Base-by-base conservation (phyloP, 1,284 basidiomycete genomes). In the Ustilago sp. region DNA sequence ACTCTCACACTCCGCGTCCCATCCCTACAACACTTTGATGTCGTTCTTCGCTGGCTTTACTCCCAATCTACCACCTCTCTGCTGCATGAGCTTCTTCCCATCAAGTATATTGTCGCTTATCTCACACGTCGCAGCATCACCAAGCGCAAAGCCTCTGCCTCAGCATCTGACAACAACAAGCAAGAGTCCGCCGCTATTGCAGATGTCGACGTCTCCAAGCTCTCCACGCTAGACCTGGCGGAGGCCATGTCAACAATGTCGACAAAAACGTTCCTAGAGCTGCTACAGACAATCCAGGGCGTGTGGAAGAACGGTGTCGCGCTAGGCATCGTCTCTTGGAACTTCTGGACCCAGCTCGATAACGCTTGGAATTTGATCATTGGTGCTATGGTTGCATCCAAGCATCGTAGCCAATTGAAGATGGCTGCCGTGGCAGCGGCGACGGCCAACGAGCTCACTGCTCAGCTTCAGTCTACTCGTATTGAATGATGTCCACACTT, bases 301-400 rank as follows among this genome's bases (percentile, higher is more conserved):
- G 68, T 73, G 28, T 79, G 77, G 77, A 74, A 72, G 50, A 79
- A 76, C 68, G 77, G 74, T 36, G 73, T 64, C 1, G 77, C 77
- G 8, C 39, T 79, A n/a, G 77, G 77, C 54, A 68, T 79, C 59
- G 45, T 68, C 50, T 63, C 69, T 19, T 59, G 53, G 34, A 56
- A 50, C 47, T 79, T 71, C 38, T 79, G 77, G 77, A 43, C 52
- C 11, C 58, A 62, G 50, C 57, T 79, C 17, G 68, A 76, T 55
- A 64, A 72, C 2, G 69, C 73, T 3, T 79, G 77, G 77, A 63
- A 62, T 52, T 47, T 76, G 4, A 41, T 64, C 59, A 54, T 79
- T 43, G 59, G 35, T 4, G 77, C 66, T 11, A 72, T 79, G 65
- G 34, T 76, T 31, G 35, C 48, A 1, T 50, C 63, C 8, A 73